Percentiles rank a stretch among this genome's conserved stretches.
These are phyloP conservation scores for Pythium utonaiense DNA, from an alignment of 352 stramenopile genomes.

Conservation along the genomic window DNA sequence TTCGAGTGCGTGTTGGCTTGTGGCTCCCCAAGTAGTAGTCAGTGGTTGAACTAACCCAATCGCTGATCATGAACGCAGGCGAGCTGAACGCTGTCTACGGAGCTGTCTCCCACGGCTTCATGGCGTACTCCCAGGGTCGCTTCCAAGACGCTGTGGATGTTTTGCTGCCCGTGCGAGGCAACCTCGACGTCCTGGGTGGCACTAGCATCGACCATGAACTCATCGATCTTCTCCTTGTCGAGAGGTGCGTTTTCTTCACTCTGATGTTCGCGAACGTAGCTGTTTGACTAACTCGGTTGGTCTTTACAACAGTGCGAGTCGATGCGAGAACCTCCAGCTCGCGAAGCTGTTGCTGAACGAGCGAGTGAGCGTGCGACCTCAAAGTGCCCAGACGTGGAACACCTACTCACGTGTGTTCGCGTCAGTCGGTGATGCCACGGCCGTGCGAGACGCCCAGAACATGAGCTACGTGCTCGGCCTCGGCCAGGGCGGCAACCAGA, in stretches of 20 bases:
- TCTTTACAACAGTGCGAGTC: conserved; percentile 45
- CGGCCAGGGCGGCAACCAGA: conserved; percentile 72
- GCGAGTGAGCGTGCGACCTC: conserved; percentile 61
- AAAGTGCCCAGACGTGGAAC: conserved; percentile 82
- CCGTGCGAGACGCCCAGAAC: conserved; percentile 77
- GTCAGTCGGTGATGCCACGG: conserved; percentile 62
- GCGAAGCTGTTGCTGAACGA: conserved; percentile 84
- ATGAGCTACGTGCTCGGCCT: conserved; percentile 88
- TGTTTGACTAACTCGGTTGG: not conserved
- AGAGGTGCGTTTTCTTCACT: conserved; percentile 43
- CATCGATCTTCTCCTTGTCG: conserved; percentile 69
- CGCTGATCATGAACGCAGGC: conserved; percentile 10
- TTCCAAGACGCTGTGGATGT: conserved; percentile 55
- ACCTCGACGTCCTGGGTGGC: conserved; percentile 65
- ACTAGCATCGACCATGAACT: conserved; percentile 73
- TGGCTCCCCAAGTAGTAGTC: not conserved
- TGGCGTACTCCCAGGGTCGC: conserved; percentile 56
- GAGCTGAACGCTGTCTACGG: conserved; percentile 46
- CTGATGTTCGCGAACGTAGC: not conserved
- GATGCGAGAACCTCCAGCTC: conserved; percentile 60
- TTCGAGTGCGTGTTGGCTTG: conserved; percentile 15
- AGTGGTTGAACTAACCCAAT: not conserved
- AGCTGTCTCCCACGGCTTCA: conserved; percentile 60
- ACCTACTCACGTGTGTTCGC: conserved; percentile 69
- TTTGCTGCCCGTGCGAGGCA: conserved; percentile 58